Conservation (phyloP, 805 yeast species). For the Saccharomycopsis schoenii region DNA sequence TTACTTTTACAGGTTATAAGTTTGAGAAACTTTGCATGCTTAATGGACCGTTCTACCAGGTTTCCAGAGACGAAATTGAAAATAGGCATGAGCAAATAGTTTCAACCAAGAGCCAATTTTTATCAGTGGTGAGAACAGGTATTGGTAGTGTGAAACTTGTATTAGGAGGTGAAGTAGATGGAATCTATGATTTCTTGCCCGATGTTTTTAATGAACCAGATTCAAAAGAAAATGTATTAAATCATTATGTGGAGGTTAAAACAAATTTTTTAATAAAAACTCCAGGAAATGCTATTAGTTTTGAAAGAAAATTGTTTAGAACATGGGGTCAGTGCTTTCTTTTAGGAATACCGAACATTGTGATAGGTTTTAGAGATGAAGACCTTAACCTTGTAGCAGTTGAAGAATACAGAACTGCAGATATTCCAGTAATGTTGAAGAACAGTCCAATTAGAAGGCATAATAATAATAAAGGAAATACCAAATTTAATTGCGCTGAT, state of each 20-base stretch:
- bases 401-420: conserved; percentile 70
- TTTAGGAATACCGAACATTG: conserved; percentile 69
- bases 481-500: conserved; percentile 60
- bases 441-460: conserved; percentile 31
- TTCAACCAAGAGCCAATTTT: conserved; percentile 66
- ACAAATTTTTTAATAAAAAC: conserved; percentile 50
- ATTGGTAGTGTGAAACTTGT: conserved; percentile 61
- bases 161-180: conserved; percentile 87
- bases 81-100: conserved; percentile 49
- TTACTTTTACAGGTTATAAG: conserved; percentile 67
- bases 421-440: conserved; percentile 63
- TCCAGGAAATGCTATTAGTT: conserved; percentile 47
- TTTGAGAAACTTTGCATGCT: conserved; percentile 75
- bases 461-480: conserved; percentile 28
- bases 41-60: conserved; percentile 63
- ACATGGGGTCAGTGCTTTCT: conserved; percentile 94
- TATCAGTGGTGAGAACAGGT: conserved; percentile 76
- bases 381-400: conserved; percentile 50
- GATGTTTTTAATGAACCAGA: conserved; percentile 23
- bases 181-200: conserved; percentile 76
- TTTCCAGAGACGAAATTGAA: conserved; percentile 59
- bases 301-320: conserved; percentile 67
- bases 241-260: conserved; percentile 80
- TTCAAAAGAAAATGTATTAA: conserved; percentile 34
- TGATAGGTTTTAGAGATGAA: conserved; percentile 83